A percentile compares a stretch with the other conserved stretches of the same genome.
Conservation (phyloP, 495 filamentous ascomycete species). For the Darksidea phi region DNA sequence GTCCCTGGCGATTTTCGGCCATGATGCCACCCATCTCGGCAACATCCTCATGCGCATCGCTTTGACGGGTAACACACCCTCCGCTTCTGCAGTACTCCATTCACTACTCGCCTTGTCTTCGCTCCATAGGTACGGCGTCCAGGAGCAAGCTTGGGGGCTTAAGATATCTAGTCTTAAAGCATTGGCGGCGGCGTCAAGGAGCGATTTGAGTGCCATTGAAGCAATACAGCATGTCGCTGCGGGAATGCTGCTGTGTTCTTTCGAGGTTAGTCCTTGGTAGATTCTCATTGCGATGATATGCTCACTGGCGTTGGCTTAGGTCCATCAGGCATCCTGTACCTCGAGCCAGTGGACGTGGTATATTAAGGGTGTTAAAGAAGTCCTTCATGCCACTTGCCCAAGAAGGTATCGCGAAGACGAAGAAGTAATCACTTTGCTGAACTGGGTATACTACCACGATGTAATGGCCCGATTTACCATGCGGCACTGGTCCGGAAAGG, state of each 20-base stretch:
- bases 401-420: slow-evolving; percentile 7
- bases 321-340: slow-evolving; percentile 31
- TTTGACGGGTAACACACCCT: too few species aligned
- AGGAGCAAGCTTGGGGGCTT: slow-evolving; percentile 38
- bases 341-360: slow-evolving; percentile 39
- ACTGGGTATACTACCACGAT: slow-evolving; percentile 39
- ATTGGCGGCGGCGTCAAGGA: slow-evolving; percentile 21
- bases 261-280: slow-evolving; percentile 36
- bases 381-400: slow-evolving; percentile 20
- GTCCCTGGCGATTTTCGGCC: slow-evolving; percentile 36
- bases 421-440: slow-evolving; percentile 17
- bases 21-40: slow-evolving; percentile 24
- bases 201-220: slow-evolving; percentile 26
- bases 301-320: slow-evolving; percentile 23
- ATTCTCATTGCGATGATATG: not conserved
- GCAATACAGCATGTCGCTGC: slow-evolving; percentile 45
- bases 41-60: too few species aligned
- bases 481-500: slow-evolving; percentile 33
- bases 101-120: too few species aligned
- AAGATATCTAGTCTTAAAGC: slow-evolving; percentile 39
- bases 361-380: slow-evolving; percentile 31
- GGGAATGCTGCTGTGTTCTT: slow-evolving; percentile 43
- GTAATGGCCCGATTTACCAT: slow-evolving; percentile 33
- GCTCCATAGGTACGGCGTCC: too few species aligned
- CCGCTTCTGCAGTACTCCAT: too few species aligned